Base-by-base conservation (phyloP, 2,329 filamentous ascomycete species). In the Teratosphaeria destructans region DNA sequence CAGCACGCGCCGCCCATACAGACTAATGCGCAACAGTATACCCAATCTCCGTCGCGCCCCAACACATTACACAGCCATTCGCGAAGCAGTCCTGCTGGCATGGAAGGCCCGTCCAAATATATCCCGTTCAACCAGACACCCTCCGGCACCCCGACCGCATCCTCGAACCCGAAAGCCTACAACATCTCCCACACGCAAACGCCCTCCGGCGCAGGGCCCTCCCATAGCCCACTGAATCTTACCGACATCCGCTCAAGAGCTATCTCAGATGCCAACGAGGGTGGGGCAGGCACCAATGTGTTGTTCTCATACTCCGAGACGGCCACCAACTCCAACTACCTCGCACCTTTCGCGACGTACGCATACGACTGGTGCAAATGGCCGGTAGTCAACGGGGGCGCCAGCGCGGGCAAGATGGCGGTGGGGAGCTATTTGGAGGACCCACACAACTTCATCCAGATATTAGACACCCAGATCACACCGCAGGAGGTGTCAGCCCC, bases 341-440 rank as follows among this genome's bases (percentile, higher is more conserved):
- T 95, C 63, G 91, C 93, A 4, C 92, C 93, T 0, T 99, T 94
- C 90, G 88, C 91, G 14, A 86, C 95, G 59, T 99, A 97, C 73
- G 93, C 94, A 12, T 93, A 95, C 69, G 94, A 99, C 77, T 99
- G 94, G 94, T 99, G 94, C 79, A 99, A 99, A 76, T 99, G 94
- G 93, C 85, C 89, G 16, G 86, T 93, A 2, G 85, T 90, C 49
- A 78, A 78, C 39, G 73, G 73, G 37, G 75, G 86, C 65, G 86
- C 89, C 63, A 86, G 90, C 62, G 90, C 90, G 3, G 94, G 94
- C 47, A 97, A 97, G 75, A 83, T 99, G 67, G 94, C 94, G 12
- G 82, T 99, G 47, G 94, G 93, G 61, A 99, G 94, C 77, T 97
- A 97, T 73, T 78, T 97, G 57, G 94, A 99, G 76, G 94, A 99